Percentiles rank a stretch among this genome's conserved stretches.
These are phyloP conservation scores for Leccinum sublutescens DNA, from an alignment of 768 basidiomycete genomes.

Conservation along the genomic window DNA sequence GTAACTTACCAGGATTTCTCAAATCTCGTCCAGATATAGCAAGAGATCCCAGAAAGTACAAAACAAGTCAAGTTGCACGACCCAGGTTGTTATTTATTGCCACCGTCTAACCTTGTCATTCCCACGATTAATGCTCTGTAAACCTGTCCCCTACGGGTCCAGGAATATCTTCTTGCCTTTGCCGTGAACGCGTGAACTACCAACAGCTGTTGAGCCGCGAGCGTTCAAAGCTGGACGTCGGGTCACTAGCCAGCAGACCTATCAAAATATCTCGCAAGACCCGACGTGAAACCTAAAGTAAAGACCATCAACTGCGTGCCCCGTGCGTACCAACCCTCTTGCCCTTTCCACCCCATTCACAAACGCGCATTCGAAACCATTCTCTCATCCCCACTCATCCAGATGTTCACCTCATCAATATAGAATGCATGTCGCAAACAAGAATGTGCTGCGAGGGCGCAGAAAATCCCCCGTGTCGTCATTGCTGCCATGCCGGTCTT, in stretches of 20 bases:
- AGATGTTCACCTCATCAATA: constrained; percentile 14
- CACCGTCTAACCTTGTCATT: too few species aligned
- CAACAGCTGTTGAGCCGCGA: too few species aligned
- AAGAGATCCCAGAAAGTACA: too few species aligned
- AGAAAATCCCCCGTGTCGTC: constrained; percentile 93
- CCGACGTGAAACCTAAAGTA: constrained; percentile 67
- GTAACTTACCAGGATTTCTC: too few species aligned
- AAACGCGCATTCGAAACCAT: neutral
- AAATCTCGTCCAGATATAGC: too few species aligned
- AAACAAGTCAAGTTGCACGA: too few species aligned
- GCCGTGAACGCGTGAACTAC: too few species aligned
- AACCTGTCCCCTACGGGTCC: too few species aligned
- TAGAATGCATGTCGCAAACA: constrained; percentile 97
- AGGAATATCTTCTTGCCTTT: too few species aligned
- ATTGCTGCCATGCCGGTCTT: constrained; percentile 85
- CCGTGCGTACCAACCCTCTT: constrained; percentile 48
- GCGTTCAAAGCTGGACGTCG: constrained; percentile 44
- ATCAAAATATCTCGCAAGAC: constrained; percentile 42
- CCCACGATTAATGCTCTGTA: too few species aligned
- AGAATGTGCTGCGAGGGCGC: constrained; percentile 96
- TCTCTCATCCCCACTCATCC: neutral
- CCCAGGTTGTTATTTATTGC: too few species aligned
- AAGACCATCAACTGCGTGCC: constrained; percentile 86
- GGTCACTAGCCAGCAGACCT: constrained; percentile 40
- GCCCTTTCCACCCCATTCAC: too few species aligned